Evolutionary conservation across 495 filamentous ascomycete genomes (phyloP).

Genomic region (Mytilinidion resinicola): DNA sequence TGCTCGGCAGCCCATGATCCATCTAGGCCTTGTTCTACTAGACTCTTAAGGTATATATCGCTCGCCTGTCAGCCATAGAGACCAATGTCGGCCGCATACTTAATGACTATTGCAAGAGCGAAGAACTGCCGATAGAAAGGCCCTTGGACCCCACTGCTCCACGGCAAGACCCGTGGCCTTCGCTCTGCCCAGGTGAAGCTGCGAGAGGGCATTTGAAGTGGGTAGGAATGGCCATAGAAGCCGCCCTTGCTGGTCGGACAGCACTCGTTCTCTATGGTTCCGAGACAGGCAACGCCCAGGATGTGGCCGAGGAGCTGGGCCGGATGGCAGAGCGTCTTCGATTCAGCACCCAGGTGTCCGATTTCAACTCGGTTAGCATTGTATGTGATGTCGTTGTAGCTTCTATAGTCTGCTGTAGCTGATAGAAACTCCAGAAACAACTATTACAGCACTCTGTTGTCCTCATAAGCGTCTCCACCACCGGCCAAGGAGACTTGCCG

Average conservation of each 20-base stretch:
- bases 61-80: no score
- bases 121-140: no score
- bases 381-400: slow-evolving; percentile 44
- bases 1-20: no score
- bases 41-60: no score
- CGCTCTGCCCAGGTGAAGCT: no score
- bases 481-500: slow-evolving; percentile 90
- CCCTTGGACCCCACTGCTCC: no score
- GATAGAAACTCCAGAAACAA: slow-evolving; percentile 35
- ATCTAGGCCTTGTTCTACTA: no score
- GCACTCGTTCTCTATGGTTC: slow-evolving; percentile 85
- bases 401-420: background rate
- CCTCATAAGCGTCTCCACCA: slow-evolving; percentile 81
- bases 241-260: slow-evolving; percentile 37
- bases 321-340: slow-evolving; percentile 64
- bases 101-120: no score
- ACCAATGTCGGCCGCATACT: no score
- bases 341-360: slow-evolving; percentile 65
- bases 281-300: slow-evolving; percentile 89
- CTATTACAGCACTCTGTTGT: slow-evolving; percentile 53
- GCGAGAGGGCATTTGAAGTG: no score
- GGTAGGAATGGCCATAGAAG: background rate
- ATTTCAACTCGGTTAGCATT: slow-evolving; percentile 69
- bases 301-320: slow-evolving; percentile 78
- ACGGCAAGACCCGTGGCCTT: no score